A percentile compares a stretch with the other conserved stretches of the same genome.
phyloP scores from a whole-genome alignment of 345 rosid species.

The Stellera chamaejasme region DNA sequence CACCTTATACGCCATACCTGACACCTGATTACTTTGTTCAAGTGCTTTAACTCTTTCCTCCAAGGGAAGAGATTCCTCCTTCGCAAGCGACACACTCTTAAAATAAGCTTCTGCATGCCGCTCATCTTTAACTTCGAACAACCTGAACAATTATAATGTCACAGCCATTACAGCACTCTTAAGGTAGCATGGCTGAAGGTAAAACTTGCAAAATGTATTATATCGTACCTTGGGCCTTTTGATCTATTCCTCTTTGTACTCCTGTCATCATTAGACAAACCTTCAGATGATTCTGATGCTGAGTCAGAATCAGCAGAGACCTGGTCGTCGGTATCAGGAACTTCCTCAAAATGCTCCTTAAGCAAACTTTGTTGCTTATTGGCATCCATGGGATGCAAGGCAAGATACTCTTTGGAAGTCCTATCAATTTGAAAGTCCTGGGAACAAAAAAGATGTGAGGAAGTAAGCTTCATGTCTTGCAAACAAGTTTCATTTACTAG shows the following conservation, averaged over 20 bases:
- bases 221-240: conserved; percentile 51
- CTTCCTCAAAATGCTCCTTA: conserved; percentile 82
- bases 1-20: conserved; percentile 35
- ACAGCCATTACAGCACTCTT: too few species aligned
- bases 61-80: conserved; percentile 68
- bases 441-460: conserved; percentile 12
- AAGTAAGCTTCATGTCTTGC: neutral
- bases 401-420: conserved; percentile 49
- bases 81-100: conserved; percentile 47
- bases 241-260: conserved; percentile 37
- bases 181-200: neutral
- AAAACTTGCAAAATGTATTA: conserved; percentile 7
- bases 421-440: conserved; percentile 83
- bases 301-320: conserved; percentile 51
- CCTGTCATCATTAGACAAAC: conserved; percentile 22
- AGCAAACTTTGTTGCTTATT: conserved; percentile 52
- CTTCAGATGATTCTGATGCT: conserved; percentile 40
- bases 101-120: conserved; percentile 80
- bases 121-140: conserved; percentile 81
- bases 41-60: conserved; percentile 75
- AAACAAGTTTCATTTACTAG: neutral
- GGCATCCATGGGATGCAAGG: conserved; percentile 72
- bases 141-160: conserved; percentile 24
- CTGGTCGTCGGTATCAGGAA: conserved; percentile 37
- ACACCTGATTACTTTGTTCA: conserved; percentile 25